Evolutionary conservation across 2,329 filamentous ascomycete species (phyloP).

Genomic region (Beauveria asiatica): DNA sequence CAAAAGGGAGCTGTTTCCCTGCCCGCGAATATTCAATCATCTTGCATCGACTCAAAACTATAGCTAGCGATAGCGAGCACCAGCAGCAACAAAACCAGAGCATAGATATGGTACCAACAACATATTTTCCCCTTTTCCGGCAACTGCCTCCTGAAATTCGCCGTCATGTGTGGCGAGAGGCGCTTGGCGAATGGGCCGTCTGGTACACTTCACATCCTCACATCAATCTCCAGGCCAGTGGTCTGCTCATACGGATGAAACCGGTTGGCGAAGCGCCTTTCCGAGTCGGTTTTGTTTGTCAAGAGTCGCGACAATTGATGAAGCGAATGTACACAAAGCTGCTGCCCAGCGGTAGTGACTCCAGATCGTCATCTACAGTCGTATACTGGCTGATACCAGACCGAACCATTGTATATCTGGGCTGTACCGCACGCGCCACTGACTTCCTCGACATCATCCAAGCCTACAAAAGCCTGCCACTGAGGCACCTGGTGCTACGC

Average conservation of each 20-base stretch:
- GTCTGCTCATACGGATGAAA: slow-evolving; percentile 2
- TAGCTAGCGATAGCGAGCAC: neutral
- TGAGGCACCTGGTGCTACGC: slow-evolving; percentile 6
- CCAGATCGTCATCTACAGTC: neutral
- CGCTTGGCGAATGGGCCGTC: slow-evolving; percentile 7
- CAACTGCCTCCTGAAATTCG: slow-evolving; percentile 3
- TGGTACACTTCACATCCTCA: slow-evolving; percentile 8
- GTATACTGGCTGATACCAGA: slow-evolving; percentile 10
- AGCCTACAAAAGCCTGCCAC: neutral
- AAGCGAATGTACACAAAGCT: slow-evolving; percentile 1
- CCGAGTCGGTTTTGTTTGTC: slow-evolving; percentile 2
- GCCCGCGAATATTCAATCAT: neutral
- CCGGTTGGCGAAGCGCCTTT: neutral
- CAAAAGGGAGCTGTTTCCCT: neutral
- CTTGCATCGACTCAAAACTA: neutral
- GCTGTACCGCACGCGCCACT: slow-evolving; percentile 7
- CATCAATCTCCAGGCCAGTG: slow-evolving; percentile 7
- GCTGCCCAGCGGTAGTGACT: neutral
- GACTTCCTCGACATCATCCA: slow-evolving; percentile 9
- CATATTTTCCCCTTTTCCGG: neutral
- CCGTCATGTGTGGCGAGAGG: slow-evolving; percentile 1
- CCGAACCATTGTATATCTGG: slow-evolving; percentile 3
- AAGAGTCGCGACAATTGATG: slow-evolving; percentile 7
- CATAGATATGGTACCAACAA: neutral
- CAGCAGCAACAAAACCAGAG: neutral